Evolutionary conservation across 2,329 filamentous ascomycete genomes (phyloP).

Genomic region (Colletotrichum endophyticum): DNA sequence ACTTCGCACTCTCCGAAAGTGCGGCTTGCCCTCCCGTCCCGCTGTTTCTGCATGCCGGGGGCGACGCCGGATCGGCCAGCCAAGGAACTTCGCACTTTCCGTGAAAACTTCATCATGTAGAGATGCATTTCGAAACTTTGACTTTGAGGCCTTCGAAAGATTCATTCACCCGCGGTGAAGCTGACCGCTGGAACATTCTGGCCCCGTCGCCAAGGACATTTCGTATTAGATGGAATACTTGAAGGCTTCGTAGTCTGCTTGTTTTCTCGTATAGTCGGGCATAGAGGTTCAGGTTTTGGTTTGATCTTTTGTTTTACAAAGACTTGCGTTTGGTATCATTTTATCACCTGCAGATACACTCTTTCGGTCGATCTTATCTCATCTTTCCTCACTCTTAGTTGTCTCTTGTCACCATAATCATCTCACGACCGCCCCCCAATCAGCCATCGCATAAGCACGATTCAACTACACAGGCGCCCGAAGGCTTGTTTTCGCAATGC

Average conservation of each 20-base stretch:
- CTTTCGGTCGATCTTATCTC: neutral
- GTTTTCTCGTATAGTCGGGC: neutral
- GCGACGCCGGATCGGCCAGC: neutral
- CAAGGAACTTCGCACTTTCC: neutral
- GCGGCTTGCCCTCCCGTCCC: neutral
- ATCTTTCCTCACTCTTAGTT: neutral
- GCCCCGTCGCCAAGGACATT: neutral
- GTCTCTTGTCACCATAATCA: neutral
- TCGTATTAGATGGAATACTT: neutral
- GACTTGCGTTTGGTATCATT: neutral
- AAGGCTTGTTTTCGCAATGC: neutral
- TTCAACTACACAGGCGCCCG: neutral
- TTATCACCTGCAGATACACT: neutral
- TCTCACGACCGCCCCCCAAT: neutral
- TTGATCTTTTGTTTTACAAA: neutral
- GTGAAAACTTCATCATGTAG: neutral
- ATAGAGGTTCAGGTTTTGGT: neutral
- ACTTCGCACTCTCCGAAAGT: conserved; percentile 15
- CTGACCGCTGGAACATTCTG: neutral
- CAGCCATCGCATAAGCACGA: neutral
- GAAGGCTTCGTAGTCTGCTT: neutral
- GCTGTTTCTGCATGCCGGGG: neutral
- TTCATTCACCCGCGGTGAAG: neutral
- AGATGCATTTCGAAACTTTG: neutral
- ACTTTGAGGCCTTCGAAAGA: neutral